Conservation (phyloP, 768 basidiomycete genomes). For the Exsudoporus frostii region DNA sequence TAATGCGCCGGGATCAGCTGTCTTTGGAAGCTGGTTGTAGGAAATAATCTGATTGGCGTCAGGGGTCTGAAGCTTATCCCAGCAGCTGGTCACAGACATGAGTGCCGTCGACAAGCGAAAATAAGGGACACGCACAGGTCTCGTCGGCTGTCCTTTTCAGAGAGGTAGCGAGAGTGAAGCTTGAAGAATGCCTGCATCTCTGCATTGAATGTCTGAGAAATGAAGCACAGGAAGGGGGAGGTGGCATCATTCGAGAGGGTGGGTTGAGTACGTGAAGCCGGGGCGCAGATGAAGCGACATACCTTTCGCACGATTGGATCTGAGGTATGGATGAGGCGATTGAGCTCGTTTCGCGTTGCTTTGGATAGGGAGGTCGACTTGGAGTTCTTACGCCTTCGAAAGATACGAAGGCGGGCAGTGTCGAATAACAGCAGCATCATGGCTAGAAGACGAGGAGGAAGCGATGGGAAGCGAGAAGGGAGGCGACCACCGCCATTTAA, state of each 20-base stretch:
- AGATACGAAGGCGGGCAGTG: slow-evolving; percentile 29
- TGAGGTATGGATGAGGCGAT: slow-evolving; percentile 57
- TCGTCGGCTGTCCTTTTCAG: slow-evolving; percentile 80
- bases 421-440: slow-evolving; percentile 33
- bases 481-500: slow-evolving; percentile 22
- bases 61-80: slow-evolving; percentile 88
- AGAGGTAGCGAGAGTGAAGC: slow-evolving; percentile 92
- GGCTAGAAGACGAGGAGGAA: slow-evolving; percentile 12
- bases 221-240: slow-evolving; percentile 4
- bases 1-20: slow-evolving; percentile 61
- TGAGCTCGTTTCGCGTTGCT: slow-evolving; percentile 66
- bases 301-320: slow-evolving; percentile 61
- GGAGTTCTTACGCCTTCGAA: slow-evolving; percentile 45
- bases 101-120: slow-evolving; percentile 6
- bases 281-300: slow-evolving; percentile 24
- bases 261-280: slow-evolving; percentile 37
- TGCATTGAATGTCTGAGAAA: slow-evolving; percentile 62
- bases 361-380: slow-evolving; percentile 38
- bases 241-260: slow-evolving; percentile 13
- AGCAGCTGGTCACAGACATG: slow-evolving; percentile 52
- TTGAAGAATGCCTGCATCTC: slow-evolving; percentile 98
- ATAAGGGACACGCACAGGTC: slow-evolving; percentile 63
- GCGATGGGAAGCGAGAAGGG: slow-evolving; percentile 25
- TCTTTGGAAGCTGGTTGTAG: slow-evolving; percentile 67
- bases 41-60: slow-evolving; percentile 82